Conservation (phyloP, 2,329 filamentous ascomycete species). For the Ophiosphaerella korrae region DNA sequence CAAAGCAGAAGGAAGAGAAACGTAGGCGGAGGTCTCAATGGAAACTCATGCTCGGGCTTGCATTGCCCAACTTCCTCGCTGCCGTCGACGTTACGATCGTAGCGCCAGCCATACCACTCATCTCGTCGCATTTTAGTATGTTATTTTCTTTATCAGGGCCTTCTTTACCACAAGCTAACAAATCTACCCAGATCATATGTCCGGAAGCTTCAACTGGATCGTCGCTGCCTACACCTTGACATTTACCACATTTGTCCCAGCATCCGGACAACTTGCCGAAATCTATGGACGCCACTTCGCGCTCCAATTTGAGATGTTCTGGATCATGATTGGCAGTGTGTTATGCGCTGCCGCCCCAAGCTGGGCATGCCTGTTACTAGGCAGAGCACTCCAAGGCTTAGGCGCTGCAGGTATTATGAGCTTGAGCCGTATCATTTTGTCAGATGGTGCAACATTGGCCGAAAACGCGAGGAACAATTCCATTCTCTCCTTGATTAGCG, state of each 20-base stretch:
- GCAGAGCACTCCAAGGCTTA: slow-evolving; percentile 67
- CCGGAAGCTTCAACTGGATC: slow-evolving; percentile 62
- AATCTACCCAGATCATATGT: slow-evolving; percentile 57
- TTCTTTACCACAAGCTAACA: slow-evolving; percentile 3
- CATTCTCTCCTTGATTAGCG: slow-evolving; percentile 68
- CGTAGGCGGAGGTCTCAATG: slow-evolving; percentile 50
- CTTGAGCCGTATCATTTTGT: slow-evolving; percentile 65
- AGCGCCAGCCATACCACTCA: slow-evolving; percentile 64
- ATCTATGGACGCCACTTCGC: slow-evolving; percentile 67
- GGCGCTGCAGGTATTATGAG: slow-evolving; percentile 67
- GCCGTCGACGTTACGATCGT: slow-evolving; percentile 69
- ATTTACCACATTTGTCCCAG: slow-evolving; percentile 69
- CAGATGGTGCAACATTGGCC: slow-evolving; percentile 70
- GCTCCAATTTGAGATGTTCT: slow-evolving; percentile 62
- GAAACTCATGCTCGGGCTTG: slow-evolving; percentile 64
- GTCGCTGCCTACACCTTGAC: slow-evolving; percentile 72
- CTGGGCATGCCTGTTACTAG: slow-evolving; percentile 66
- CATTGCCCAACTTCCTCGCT: slow-evolving; percentile 66
- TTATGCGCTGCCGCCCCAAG: slow-evolving; percentile 64
- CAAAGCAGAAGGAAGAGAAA: slow-evolving; percentile 15
- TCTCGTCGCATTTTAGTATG: slow-evolving; percentile 68
- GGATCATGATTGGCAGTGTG: slow-evolving; percentile 61
- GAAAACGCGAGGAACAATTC: slow-evolving; percentile 71
- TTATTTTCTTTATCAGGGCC: slow-evolving; percentile 1
- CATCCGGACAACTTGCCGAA: slow-evolving; percentile 68